Conservation (phyloP, 2,329 filamentous ascomycete species). For the Talaromyces sp. region DNA sequence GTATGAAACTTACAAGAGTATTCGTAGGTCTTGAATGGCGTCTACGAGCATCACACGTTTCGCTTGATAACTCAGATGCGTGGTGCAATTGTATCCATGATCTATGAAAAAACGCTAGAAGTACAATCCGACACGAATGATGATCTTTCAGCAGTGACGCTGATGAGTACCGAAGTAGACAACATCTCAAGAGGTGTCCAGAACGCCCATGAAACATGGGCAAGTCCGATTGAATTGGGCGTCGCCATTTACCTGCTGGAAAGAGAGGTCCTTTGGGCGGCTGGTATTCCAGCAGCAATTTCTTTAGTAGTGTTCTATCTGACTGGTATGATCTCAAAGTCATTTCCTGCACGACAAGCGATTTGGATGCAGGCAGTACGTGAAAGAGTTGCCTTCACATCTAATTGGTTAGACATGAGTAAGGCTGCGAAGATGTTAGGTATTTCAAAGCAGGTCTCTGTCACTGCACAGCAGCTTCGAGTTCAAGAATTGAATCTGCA, state of each 20-base stretch:
- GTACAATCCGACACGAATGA: constrained; percentile 31
- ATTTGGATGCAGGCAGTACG: constrained; percentile 13
- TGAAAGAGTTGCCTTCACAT: constrained; percentile 8
- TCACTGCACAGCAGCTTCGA: constrained; percentile 37
- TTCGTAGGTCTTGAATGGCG: constrained; percentile 34
- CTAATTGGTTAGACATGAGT: constrained; percentile 46
- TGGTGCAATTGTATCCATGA: constrained; percentile 44
- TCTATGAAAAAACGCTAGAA: constrained; percentile 45
- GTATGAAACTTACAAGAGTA: not conserved
- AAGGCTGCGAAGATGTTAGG: constrained; percentile 53
- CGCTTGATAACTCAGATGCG: constrained; percentile 43
- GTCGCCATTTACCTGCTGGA: constrained; percentile 46
- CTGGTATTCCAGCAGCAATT: constrained; percentile 42
- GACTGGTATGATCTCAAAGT: constrained; percentile 5
- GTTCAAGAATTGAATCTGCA: constrained; percentile 41
- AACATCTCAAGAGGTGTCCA: constrained; percentile 40
- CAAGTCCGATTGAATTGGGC: constrained; percentile 42
- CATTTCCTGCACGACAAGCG: constrained; percentile 19
- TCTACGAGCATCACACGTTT: constrained; percentile 42
- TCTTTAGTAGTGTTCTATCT: constrained; percentile 34
- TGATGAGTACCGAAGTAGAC: constrained; percentile 48
- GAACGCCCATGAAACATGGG: constrained; percentile 46
- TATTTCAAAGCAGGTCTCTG: constrained; percentile 39
- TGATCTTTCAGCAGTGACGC: constrained; percentile 37
- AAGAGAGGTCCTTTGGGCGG: constrained; percentile 41